These are phyloP conservation scores for Venturia aucupariae DNA, from an alignment of 2,329 filamentous ascomycete genomes.

Conservation along the genomic window DNA sequence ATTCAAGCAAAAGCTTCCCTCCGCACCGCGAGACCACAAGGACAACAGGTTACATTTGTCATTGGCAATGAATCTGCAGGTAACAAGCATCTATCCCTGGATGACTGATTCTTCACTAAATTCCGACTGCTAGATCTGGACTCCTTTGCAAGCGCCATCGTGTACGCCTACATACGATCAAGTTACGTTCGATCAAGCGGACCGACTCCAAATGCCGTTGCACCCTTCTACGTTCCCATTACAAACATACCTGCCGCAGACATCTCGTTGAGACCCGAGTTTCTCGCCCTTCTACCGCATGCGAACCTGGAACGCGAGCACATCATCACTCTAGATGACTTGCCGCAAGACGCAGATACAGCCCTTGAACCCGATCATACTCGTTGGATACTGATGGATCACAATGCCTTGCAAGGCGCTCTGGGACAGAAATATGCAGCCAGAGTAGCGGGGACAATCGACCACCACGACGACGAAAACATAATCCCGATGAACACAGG, in stretches of 20 bases:
- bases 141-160: slow-evolving; percentile 64
- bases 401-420: slow-evolving; percentile 60
- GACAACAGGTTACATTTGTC: slow-evolving; percentile 38
- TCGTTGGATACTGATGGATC: slow-evolving; percentile 68
- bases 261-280: slow-evolving; percentile 63
- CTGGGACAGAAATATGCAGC: slow-evolving; percentile 45
- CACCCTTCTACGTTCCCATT: slow-evolving; percentile 56
- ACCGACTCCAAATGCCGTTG: slow-evolving; percentile 17
- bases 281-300: slow-evolving; percentile 53
- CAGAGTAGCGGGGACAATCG: slow-evolving; percentile 57
- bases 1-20: slow-evolving; percentile 35
- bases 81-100: slow-evolving; percentile 17
- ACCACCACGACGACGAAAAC: slow-evolving; percentile 70
- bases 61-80: slow-evolving; percentile 46
- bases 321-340: slow-evolving; percentile 55
- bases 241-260: slow-evolving; percentile 61
- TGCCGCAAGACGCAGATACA: slow-evolving; percentile 41
- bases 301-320: slow-evolving; percentile 52
- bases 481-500: slow-evolving; percentile 39
- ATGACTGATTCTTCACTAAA: not conserved
- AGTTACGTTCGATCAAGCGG: slow-evolving; percentile 38
- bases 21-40: slow-evolving; percentile 30
- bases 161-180: slow-evolving; percentile 66
- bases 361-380: slow-evolving; percentile 46
- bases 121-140: slow-evolving; percentile 61